Evolutionary conservation across 2,329 filamentous ascomycete genomes (phyloP), one percentile per base, ranked within the genome.

Genomic region (Colletotrichum tofieldiae): DNA sequence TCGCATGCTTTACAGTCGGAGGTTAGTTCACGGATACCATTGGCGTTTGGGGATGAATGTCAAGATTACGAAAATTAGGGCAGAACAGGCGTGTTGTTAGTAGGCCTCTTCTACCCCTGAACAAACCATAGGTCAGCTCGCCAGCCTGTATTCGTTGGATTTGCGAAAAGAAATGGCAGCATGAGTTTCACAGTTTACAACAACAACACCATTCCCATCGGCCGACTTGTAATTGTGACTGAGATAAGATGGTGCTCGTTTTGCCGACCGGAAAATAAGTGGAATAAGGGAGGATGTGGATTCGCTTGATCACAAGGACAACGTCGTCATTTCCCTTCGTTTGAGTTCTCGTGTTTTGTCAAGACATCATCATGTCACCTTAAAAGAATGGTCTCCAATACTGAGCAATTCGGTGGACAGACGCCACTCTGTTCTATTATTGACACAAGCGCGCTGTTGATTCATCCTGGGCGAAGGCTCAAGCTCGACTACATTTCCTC

Each of bases 31-130:
- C 65, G 73, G 69, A 76, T 77, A 78, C 75, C 75, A 78, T 75
- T 77, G 77, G 79, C 79, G 79, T 80, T 80, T 76, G 66, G 79
- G 78, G 78, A 77, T 78, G 75, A 72, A 67, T 56, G 67, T 73
- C 67, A 70, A 75, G 55, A 73, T 67, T 66, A 65, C 59, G 55
- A 72, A 56, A 49, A 69, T 29, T 45, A 29, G 70, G 70, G 52
- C 55, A 59, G 59, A 69, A 55, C 37, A 69, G 54, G 70, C 54
- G 26, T 54, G 65, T 54, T 70, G 54, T 37, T 59, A 49, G 47
- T 26, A 62, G 37, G 61, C 61, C 61, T 55, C 49, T 20, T 35
- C 61, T 64, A 45, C 65, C 54, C 66, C 70, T 65, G 52, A 69
- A 72, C 70, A 72, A 58, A 68, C 20, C 65, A 71, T 20, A 72